Evolutionary conservation across 257 asterid species (phyloP).

Genomic region (Petunia axillaris): DNA sequence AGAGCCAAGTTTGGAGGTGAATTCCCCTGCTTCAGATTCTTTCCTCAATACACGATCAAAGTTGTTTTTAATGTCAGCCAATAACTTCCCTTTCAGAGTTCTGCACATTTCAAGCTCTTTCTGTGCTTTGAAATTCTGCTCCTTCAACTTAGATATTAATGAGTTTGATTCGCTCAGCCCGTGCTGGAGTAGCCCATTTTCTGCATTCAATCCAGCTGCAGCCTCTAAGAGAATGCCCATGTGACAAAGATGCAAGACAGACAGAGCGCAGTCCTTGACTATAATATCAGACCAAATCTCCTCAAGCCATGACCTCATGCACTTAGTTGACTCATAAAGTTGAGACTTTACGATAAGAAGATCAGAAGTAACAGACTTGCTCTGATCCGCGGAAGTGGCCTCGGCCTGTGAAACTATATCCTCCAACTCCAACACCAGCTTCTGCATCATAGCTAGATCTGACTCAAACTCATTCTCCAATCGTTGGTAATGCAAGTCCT

Average conservation of each 20-base stretch:
- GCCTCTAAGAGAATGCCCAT: constrained; percentile 88
- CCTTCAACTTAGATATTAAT: constrained; percentile 68
- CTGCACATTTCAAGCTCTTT: constrained; percentile 88
- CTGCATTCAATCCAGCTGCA: constrained; percentile 78
- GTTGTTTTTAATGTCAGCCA: constrained; percentile 70
- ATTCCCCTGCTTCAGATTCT: constrained; percentile 73
- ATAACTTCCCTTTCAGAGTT: constrained; percentile 70
- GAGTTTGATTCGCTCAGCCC: constrained; percentile 79
- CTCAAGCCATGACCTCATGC: constrained; percentile 68
- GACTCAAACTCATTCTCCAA: constrained; percentile 54
- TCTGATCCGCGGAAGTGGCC: constrained; percentile 51
- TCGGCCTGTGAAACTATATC: constrained; percentile 55
- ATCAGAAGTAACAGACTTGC: constrained; percentile 52
- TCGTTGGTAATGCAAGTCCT: constrained; percentile 49
- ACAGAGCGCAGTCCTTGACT: constrained; percentile 78
- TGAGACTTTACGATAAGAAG: constrained; percentile 56
- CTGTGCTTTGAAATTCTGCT: constrained; percentile 65
- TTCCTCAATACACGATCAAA: constrained; percentile 72
- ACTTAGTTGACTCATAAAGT: constrained; percentile 52
- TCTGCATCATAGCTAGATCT: constrained; percentile 56
- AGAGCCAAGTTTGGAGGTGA: constrained; percentile 58
- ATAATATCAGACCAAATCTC: constrained; percentile 92
- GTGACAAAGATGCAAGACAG: constrained; percentile 91
- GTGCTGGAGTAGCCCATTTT: constrained; percentile 80
- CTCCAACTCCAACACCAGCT: constrained; percentile 64